These are phyloP conservation scores for Lanmaoa pseudosensibilis DNA, from an alignment of 768 basidiomycete genomes.

Conservation along the genomic window DNA sequence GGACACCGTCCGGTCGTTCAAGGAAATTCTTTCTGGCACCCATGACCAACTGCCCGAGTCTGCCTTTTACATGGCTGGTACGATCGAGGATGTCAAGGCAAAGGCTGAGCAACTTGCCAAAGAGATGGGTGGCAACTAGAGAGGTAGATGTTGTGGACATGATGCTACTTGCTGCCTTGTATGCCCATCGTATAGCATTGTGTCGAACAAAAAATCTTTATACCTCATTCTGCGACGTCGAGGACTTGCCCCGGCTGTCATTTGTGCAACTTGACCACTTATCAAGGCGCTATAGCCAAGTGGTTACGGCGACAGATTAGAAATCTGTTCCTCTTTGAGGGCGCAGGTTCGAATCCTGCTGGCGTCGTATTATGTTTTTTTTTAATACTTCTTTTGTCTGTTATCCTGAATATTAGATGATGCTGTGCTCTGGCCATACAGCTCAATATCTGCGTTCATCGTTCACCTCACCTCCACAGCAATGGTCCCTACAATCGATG, in stretches of 20 bases:
- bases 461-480: background rate
- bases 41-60: constrained; percentile 93
- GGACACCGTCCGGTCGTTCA: constrained; percentile 96
- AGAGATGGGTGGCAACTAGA: constrained; percentile 68
- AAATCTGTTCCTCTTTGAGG: constrained; percentile 71
- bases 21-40: constrained; percentile 89
- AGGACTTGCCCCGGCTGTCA: too few relatives aligned
- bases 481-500: constrained; percentile 51
- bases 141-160: constrained; percentile 17
- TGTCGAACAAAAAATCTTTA: constrained; percentile 10
- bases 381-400: background rate
- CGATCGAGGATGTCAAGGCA: constrained; percentile 93
- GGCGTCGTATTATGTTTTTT: constrained; percentile 42
- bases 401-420: background rate
- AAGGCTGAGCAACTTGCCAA: constrained; percentile 98
- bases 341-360: constrained; percentile 72
- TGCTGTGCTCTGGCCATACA: constrained; percentile 14
- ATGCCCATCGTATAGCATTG: constrained; percentile 14
- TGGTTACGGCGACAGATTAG: constrained; percentile 81
- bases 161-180: constrained; percentile 8
- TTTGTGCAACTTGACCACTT: fast-evolving
- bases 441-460: background rate
- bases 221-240: background rate
- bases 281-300: constrained; percentile 70
- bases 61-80: constrained; percentile 98